Evolutionary conservation across 1,284 basidiomycete genomes (phyloP).

Genomic region (Ganoderma lingzhi): DNA sequence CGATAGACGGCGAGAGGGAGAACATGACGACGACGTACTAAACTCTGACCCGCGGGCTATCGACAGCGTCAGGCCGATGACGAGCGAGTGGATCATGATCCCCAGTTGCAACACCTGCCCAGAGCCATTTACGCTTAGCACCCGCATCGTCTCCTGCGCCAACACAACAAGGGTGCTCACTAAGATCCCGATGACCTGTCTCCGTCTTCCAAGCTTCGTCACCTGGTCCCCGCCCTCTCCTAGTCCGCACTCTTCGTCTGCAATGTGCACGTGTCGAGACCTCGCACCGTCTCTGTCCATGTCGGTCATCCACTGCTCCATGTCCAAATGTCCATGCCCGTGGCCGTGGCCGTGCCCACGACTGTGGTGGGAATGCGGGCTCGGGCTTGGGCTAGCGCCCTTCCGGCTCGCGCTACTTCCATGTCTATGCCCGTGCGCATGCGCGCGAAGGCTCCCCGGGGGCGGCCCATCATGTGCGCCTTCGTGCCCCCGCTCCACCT

Average conservation of each 20-base stretch:
- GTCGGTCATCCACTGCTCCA: constrained; percentile 37
- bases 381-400: constrained; percentile 8
- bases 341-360: constrained; percentile 34
- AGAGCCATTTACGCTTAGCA: background rate
- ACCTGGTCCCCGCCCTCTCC: constrained; percentile 35
- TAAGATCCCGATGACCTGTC: constrained; percentile 71
- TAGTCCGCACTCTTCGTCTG: constrained; percentile 30
- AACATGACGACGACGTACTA: constrained; percentile 56
- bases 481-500: background rate
- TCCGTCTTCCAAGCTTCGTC: constrained; percentile 54
- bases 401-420: background rate
- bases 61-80: constrained; percentile 77
- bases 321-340: constrained; percentile 37
- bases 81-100: constrained; percentile 85
- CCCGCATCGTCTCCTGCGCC: background rate
- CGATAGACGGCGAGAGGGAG: constrained; percentile 14
- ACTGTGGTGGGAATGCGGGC: constrained; percentile 4
- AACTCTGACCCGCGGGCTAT: constrained; percentile 75
- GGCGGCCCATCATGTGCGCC: background rate
- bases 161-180: constrained; percentile 44
- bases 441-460: background rate
- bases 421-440: background rate
- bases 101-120: constrained; percentile 75
- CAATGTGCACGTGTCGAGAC: constrained; percentile 3
- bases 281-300: constrained; percentile 21